Conservation (phyloP, 345 rosid species). For the Brassica nigra region DNA sequence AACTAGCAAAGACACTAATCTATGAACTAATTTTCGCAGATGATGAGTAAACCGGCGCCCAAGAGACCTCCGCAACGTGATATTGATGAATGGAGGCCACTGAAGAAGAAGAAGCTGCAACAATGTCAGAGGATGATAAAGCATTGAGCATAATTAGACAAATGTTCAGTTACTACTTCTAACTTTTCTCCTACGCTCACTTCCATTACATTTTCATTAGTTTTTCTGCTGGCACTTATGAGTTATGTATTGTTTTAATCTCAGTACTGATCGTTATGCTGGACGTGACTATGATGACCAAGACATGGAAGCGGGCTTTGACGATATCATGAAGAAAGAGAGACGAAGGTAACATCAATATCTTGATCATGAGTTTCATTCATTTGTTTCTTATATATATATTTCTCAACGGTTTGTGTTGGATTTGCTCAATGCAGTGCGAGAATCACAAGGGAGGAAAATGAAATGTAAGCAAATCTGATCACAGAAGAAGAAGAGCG, state of each 20-base stretch:
- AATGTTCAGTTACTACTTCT: constrained; percentile 52
- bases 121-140: constrained; percentile 38
- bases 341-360: constrained; percentile 58
- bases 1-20: neutral
- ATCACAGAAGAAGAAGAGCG: constrained; percentile 72
- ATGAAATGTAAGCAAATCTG: constrained; percentile 57
- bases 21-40: constrained; percentile 36
- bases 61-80: constrained; percentile 48
- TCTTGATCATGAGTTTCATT: neutral
- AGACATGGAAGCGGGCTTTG: constrained; percentile 87
- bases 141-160: constrained; percentile 59
- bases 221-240: neutral
- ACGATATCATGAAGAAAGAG: constrained; percentile 77
- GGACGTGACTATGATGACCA: constrained; percentile 54
- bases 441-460: constrained; percentile 65
- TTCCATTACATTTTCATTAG: neutral
- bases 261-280: constrained; percentile 26
- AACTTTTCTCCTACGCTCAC: neutral
- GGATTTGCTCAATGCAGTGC: constrained; percentile 50
- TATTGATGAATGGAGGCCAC: constrained; percentile 41
- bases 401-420: neutral
- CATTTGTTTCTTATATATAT: neutral
- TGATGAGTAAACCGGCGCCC: constrained; percentile 49
- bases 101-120: constrained; percentile 36
- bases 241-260: neutral